Base-by-base conservation (phyloP, 1,139 yeast genomes). In the Scheffersomyces insectosa region DNA sequence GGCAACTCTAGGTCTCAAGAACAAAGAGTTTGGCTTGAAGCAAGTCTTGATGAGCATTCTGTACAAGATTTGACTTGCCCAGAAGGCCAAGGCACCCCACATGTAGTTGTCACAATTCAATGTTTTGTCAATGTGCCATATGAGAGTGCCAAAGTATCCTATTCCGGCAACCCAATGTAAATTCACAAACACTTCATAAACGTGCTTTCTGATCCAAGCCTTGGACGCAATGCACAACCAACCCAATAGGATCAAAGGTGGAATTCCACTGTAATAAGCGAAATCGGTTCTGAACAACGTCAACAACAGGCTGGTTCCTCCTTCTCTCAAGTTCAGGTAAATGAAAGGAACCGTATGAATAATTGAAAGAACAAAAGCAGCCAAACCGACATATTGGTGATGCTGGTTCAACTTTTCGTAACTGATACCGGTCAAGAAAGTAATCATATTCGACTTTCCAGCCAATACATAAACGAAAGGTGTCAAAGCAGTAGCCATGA, bases 81-180 rank as follows among this genome's bases (percentile, higher is more conserved):
- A 79, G 50, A 82, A 72, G 1, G 75, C 84, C 41, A 81, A 56
- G 1, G 85, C 77, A 0, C 80, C 83, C 71, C 77, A 75, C 66
- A 82, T 60, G 55, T 80, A 82, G 42, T 71, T 61, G 48, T 77
- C 68, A 35, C 77, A 62, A 32, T 65, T 65, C 42, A 80, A 60
- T 5, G 51, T 35, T 5, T 62, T 65, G 48, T 60, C 62, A 23
- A 70, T 68, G 57, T 83, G 88, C 75, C 77, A 76, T 39, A 72
- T 70, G 48, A 82, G 59, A 4, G 80, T 67, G 5, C 74, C 83
- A 48, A 77, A 67, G 54, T 76, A 81, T 0, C 76, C 84, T 37
- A 80, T 55, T 0, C 82, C 88, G 45, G 72, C 57, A 8, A 79
- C 59, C 88, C 88, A 82, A 59, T 83, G 88, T 10, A 71, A 50